Percentiles rank a stretch among this genome's conserved stretches.
Evolutionary conservation across 805 yeast genomes (phyloP).

Genomic region (Metschnikowia aberdeeniae): DNA sequence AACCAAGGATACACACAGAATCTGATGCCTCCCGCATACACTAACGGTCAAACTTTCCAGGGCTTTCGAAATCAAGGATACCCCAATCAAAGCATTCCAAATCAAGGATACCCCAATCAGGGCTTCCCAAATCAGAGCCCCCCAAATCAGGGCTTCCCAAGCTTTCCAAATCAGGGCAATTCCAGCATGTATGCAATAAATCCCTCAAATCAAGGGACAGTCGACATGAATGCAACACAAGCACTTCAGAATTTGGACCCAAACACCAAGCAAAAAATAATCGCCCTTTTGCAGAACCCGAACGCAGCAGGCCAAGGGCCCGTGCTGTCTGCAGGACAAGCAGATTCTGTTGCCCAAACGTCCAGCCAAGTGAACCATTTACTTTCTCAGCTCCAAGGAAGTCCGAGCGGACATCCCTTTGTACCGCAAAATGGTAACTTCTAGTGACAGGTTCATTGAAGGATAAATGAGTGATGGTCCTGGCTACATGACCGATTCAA

Average conservation of each 20-base stretch:
- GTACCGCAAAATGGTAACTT: neutral
- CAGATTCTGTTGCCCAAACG: neutral
- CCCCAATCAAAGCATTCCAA: neutral
- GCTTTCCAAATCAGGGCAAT: neutral
- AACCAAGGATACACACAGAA: too few species aligned
- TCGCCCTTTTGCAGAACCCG: conserved; percentile 24
- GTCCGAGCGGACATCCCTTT: neutral
- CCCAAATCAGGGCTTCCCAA: neutral
- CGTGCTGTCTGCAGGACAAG: neutral
- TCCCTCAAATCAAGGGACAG: too few species aligned
- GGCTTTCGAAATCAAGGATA: neutral
- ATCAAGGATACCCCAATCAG: neutral
- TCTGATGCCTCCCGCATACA: too few species aligned
- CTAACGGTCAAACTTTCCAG: neutral
- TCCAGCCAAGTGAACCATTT: conserved; percentile 11
- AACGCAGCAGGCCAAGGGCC: conserved; percentile 1
- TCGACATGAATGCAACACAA: conserved; percentile 6
- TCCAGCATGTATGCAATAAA: neutral
- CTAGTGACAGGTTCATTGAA: conserved; percentile 5
- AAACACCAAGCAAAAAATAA: conserved; percentile 30
- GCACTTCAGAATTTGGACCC: conserved; percentile 28
- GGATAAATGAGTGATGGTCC: too few species aligned
- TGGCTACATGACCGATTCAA: too few species aligned
- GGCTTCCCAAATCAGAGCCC: neutral
- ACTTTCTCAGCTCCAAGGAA: conserved; percentile 11